Percentiles rank a stretch among this genome's conserved stretches.
Conservation (phyloP, 116 monocot genomes). For the Cymodocea nodosa region DNA sequence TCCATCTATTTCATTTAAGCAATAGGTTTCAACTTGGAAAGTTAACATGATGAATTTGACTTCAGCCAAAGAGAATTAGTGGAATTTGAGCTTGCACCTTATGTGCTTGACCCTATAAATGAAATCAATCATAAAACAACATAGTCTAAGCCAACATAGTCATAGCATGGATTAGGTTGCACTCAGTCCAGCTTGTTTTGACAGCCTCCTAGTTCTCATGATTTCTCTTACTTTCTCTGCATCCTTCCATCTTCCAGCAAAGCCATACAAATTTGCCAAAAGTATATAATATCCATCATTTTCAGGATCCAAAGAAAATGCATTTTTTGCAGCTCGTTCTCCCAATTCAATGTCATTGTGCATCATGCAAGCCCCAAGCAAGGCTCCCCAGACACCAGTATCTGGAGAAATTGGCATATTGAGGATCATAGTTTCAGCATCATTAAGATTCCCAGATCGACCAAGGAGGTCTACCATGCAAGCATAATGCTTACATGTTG, state of each 20-base stretch:
- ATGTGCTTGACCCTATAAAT: no score
- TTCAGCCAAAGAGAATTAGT: no score
- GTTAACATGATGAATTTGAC: no score
- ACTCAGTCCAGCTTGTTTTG: conserved; percentile 43
- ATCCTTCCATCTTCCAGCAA: conserved; percentile 22
- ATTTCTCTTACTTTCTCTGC: conserved; percentile 11
- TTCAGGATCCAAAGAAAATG: conserved; percentile 17
- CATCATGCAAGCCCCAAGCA: conserved; percentile 23
- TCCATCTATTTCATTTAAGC: no score
- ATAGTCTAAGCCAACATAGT: no score
- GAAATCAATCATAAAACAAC: no score
- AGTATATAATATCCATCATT: conserved; percentile 30
- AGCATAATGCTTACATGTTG: conserved; percentile 24
- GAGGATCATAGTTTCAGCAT: conserved; percentile 17
- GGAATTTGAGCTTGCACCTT: no score
- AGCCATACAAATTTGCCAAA: conserved; percentile 23
- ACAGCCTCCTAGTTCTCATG: conserved; percentile 21
- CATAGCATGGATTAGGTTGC: neutral
- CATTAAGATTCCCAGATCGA: conserved; percentile 17
- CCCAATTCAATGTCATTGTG: conserved; percentile 21
- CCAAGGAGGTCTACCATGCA: conserved; percentile 36
- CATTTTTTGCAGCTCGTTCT: conserved; percentile 20
- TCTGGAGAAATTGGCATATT: conserved; percentile 17
- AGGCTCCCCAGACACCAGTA: conserved; percentile 26
- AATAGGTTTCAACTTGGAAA: no score